phyloP scores from a whole-genome alignment of 1,284 basidiomycete genomes.

The Apiotrichum domesticum region DNA sequence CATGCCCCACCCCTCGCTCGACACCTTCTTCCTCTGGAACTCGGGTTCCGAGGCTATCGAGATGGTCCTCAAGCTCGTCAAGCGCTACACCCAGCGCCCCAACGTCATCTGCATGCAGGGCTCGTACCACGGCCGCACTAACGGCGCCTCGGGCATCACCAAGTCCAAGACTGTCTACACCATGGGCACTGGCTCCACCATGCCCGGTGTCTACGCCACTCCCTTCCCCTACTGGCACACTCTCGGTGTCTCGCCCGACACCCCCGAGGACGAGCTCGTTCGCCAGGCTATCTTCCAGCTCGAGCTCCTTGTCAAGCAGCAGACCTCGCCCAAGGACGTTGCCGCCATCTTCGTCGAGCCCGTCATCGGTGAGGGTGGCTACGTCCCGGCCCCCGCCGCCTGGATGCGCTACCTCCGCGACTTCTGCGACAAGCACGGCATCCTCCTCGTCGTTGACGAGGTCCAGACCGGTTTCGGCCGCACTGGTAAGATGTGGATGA shows the following conservation, averaged over 20 bases:
- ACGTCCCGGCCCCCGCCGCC: conserved; percentile 76
- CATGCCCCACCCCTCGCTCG: conserved; percentile 22
- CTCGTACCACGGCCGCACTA: conserved; percentile 78
- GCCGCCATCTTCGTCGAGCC: conserved; percentile 90
- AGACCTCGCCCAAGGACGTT: conserved; percentile 76
- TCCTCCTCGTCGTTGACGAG: conserved; percentile 73
- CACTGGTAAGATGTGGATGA: conserved; percentile 78
- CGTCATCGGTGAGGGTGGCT: conserved; percentile 85
- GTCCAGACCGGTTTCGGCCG: conserved; percentile 86
- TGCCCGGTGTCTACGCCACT: conserved; percentile 65
- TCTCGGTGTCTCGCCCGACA: conserved; percentile 58
- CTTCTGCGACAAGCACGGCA: conserved; percentile 79
- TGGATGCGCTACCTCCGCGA: conserved; percentile 74
- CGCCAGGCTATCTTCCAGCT: conserved; percentile 71
- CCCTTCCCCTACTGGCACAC: conserved; percentile 95
- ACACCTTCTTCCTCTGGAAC: conserved; percentile 93
- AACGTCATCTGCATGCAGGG: conserved; percentile 87
- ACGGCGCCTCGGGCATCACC: conserved; percentile 72
- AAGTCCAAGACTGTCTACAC: conserved; percentile 85
- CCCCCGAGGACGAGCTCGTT: conserved; percentile 62
- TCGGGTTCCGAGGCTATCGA: conserved; percentile 51
- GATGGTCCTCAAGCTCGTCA: conserved; percentile 51
- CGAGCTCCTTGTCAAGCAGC: conserved; percentile 74
- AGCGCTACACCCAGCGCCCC: conserved; percentile 67
- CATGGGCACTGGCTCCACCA: conserved; percentile 39